phyloP scores from a whole-genome alignment of 2,329 filamentous ascomycete species.

The Laburnicola sp. region DNA sequence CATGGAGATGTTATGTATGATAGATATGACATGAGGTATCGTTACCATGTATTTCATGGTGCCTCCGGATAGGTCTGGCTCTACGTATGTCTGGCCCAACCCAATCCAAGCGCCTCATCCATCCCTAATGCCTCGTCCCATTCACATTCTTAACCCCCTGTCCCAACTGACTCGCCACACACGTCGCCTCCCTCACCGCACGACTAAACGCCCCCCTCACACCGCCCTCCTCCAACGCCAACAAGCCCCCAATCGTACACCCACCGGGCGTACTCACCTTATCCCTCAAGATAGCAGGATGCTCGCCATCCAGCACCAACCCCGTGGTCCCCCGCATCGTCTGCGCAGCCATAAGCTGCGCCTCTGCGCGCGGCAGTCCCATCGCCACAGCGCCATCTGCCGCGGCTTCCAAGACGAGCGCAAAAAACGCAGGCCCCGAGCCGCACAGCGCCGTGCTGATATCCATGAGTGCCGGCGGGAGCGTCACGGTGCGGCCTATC shows the following conservation, averaged over 20 bases:
- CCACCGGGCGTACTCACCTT: constrained; percentile 78
- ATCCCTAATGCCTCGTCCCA: constrained; percentile 41
- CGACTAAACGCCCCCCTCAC: constrained; percentile 68
- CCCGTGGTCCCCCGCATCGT: constrained; percentile 74
- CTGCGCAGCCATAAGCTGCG: constrained; percentile 76
- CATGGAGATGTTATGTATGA: too few species aligned
- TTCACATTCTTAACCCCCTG: constrained; percentile 56
- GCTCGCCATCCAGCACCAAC: constrained; percentile 69
- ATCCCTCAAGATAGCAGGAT: constrained; percentile 73
- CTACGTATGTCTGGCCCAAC: too few species aligned
- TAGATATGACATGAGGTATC: too few species aligned
- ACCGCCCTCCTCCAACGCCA: constrained; percentile 73
- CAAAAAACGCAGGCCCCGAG: constrained; percentile 75
- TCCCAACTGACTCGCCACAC: constrained; percentile 68
- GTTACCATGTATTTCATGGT: too few species aligned
- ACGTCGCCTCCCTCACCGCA: constrained; percentile 71
- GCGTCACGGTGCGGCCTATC: constrained; percentile 70
- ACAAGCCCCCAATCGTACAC: constrained; percentile 73
- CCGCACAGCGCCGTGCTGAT: constrained; percentile 73
- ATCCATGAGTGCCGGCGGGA: constrained; percentile 71
- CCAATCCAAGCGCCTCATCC: neutral
- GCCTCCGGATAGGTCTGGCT: too few species aligned
- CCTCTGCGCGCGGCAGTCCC: constrained; percentile 73
- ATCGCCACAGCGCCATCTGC: constrained; percentile 79
- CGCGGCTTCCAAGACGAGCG: constrained; percentile 73